Evolutionary conservation across 2,329 filamentous ascomycete species (phyloP).

Genomic region (Cytospora schulzeri): DNA sequence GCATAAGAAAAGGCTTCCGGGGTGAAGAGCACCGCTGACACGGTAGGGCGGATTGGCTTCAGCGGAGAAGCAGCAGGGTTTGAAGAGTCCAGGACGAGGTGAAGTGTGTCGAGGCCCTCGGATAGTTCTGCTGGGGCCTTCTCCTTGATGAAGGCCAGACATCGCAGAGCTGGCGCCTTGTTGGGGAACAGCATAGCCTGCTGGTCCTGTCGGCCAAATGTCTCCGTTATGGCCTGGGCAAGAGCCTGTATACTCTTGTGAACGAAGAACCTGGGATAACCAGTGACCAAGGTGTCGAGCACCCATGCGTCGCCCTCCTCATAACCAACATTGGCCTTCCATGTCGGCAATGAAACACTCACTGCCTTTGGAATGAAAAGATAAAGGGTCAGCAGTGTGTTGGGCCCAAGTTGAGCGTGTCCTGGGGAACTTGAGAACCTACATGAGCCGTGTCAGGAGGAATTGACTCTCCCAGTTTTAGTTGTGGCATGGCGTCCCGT

Average conservation of each 20-base stretch:
- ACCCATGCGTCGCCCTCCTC: slow-evolving; percentile 92
- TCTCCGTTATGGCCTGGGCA: slow-evolving; percentile 65
- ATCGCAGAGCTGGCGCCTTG: slow-evolving; percentile 67
- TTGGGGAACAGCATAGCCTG: slow-evolving; percentile 85
- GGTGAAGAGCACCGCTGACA: slow-evolving; percentile 74
- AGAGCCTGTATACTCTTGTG: slow-evolving; percentile 80
- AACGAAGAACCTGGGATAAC: slow-evolving; percentile 94
- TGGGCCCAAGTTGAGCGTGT: neutral
- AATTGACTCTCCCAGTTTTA: slow-evolving; percentile 69
- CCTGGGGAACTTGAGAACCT: slow-evolving; percentile 41
- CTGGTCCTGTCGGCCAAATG: slow-evolving; percentile 63
- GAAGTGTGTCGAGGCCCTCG: slow-evolving; percentile 56
- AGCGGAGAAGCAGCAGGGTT: slow-evolving; percentile 54
- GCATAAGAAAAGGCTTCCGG: slow-evolving; percentile 68
- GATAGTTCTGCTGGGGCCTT: slow-evolving; percentile 56
- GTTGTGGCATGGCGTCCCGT: slow-evolving; percentile 44
- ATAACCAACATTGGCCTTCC: slow-evolving; percentile 87
- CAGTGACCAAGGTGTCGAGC: slow-evolving; percentile 79
- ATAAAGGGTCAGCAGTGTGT: slow-evolving; percentile 5
- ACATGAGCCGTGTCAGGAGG: slow-evolving; percentile 79
- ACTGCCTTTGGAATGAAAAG: slow-evolving; percentile 69
- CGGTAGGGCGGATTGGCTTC: slow-evolving; percentile 57
- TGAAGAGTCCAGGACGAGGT: slow-evolving; percentile 64
- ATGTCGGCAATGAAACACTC: slow-evolving; percentile 93
- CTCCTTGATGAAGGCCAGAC: slow-evolving; percentile 69